phyloP scores from a whole-genome alignment of 495 filamentous ascomycete genomes.

The Melanomma pulvis-pyrius region DNA sequence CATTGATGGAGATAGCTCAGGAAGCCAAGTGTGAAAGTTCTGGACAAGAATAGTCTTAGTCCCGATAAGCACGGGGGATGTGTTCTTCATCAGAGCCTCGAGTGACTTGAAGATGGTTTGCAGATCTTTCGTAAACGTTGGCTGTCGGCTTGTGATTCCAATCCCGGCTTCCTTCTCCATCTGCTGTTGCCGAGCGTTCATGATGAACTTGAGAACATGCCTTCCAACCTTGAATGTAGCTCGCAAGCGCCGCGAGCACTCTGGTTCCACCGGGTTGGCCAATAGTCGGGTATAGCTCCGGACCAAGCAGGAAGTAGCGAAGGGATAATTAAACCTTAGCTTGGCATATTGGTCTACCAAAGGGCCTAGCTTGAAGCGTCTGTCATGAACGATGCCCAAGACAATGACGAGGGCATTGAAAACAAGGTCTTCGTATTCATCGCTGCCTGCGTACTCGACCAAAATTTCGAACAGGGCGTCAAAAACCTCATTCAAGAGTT shows the following conservation, averaged over 20 bases:
- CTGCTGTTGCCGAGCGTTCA: constrained; percentile 84
- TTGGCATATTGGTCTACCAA: constrained; percentile 92
- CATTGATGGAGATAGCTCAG: constrained; percentile 77
- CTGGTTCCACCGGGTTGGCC: constrained; percentile 73
- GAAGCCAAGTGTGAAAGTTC: constrained; percentile 95
- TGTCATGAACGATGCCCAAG: constrained; percentile 90
- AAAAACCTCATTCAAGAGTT: constrained; percentile 85
- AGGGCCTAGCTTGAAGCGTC: constrained; percentile 86
- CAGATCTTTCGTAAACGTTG: constrained; percentile 81
- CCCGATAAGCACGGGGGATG: constrained; percentile 81
- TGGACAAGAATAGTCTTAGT: constrained; percentile 95
- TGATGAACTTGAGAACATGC: constrained; percentile 93
- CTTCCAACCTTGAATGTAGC: constrained; percentile 94
- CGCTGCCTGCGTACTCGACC: constrained; percentile 82
- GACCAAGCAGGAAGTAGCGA: constrained; percentile 88
- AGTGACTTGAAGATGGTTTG: constrained; percentile 86
- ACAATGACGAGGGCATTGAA: constrained; percentile 89
- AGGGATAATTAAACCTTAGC: constrained; percentile 87
- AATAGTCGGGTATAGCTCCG: constrained; percentile 82
- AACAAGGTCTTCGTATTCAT: constrained; percentile 89
- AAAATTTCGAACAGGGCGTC: constrained; percentile 90
- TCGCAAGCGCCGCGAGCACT: constrained; percentile 79
- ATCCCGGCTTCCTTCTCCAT: constrained; percentile 86
- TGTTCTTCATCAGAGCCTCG: constrained; percentile 83
- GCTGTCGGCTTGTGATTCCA: constrained; percentile 75